Conservation (phyloP, 2,329 filamentous ascomycete species). For the Furcasterigmium furcatum region DNA sequence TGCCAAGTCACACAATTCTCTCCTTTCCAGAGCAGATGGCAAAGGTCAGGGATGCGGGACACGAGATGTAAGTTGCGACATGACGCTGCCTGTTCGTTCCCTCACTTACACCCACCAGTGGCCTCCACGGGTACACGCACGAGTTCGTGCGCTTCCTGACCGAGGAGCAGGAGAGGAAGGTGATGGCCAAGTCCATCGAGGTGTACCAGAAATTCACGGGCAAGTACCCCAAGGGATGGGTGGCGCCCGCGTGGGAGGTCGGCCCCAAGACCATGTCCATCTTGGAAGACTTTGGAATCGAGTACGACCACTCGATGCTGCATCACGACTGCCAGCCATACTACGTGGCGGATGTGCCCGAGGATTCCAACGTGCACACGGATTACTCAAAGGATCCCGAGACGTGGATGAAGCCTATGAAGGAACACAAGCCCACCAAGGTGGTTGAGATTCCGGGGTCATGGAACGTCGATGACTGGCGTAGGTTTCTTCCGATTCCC, state of each 20-base stretch:
- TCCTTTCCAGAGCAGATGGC: conserved; percentile 15
- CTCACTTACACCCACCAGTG: background rate
- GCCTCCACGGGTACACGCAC: conserved; percentile 16
- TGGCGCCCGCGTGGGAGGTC: conserved; percentile 37
- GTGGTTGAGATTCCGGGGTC: conserved; percentile 42
- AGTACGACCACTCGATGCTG: conserved; percentile 45
- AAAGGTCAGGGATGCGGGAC: conserved; percentile 13
- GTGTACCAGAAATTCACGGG: conserved; percentile 24
- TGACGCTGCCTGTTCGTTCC: background rate
- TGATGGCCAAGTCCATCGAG: conserved; percentile 15
- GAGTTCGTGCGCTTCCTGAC: conserved; percentile 13
- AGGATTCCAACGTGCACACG: conserved; percentile 10
- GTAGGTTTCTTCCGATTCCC: conserved; percentile 25
- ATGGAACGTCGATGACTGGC: conserved; percentile 45
- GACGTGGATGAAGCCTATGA: conserved; percentile 15
- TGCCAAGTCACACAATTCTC: conserved; percentile 14
- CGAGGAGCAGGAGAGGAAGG: conserved; percentile 11
- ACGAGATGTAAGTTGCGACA: conserved; percentile 10
- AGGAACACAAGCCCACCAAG: conserved; percentile 15
- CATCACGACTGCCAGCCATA: conserved; percentile 42
- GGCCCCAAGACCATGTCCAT: conserved; percentile 30
- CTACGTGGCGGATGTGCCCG: conserved; percentile 20
- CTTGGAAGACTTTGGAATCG: conserved; percentile 34
- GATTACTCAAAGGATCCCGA: conserved; percentile 13
- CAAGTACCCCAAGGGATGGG: conserved; percentile 36